Evolutionary conservation across 345 rosid genomes (phyloP).

Genomic region (Syzygium oleosum): DNA sequence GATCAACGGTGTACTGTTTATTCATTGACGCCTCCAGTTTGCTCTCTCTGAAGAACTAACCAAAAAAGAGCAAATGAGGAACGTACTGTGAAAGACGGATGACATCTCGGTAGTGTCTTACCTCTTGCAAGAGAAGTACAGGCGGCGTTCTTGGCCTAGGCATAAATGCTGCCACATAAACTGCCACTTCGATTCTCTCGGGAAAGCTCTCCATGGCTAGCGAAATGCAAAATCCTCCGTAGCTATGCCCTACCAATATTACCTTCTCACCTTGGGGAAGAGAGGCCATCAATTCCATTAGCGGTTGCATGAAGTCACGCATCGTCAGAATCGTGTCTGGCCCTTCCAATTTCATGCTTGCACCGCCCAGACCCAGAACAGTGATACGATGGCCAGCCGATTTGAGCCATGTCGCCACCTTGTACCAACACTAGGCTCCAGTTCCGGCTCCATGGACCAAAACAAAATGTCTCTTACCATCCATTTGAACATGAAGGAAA

Average conservation of each 20-base stretch:
- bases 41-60: too few species aligned
- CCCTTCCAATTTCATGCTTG: constrained; percentile 24
- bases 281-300: constrained; percentile 44
- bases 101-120: too few species aligned
- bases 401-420: constrained; percentile 30
- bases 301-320: constrained; percentile 25
- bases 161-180: constrained; percentile 42
- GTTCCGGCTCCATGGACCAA: constrained; percentile 48
- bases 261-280: constrained; percentile 32
- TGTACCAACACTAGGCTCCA: constrained; percentile 74
- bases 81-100: too few species aligned
- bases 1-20: too few species aligned
- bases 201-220: constrained; percentile 49
- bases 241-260: constrained; percentile 55
- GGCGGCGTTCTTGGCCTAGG: constrained; percentile 1
- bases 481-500: background rate
- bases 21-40: too few species aligned
- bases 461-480: constrained; percentile 22
- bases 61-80: too few species aligned
- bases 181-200: constrained; percentile 29
- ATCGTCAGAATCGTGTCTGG: constrained; percentile 19
- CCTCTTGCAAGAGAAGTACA: background rate
- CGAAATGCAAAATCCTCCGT: constrained; percentile 34
- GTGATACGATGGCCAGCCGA: constrained; percentile 37
- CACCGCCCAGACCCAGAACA: constrained; percentile 44